Percentiles rank a stretch among this genome's conserved stretches.
These are phyloP conservation scores for Rhynchosporium agropyri DNA, from an alignment of 2,329 filamentous ascomycete species.

Conservation along the genomic window DNA sequence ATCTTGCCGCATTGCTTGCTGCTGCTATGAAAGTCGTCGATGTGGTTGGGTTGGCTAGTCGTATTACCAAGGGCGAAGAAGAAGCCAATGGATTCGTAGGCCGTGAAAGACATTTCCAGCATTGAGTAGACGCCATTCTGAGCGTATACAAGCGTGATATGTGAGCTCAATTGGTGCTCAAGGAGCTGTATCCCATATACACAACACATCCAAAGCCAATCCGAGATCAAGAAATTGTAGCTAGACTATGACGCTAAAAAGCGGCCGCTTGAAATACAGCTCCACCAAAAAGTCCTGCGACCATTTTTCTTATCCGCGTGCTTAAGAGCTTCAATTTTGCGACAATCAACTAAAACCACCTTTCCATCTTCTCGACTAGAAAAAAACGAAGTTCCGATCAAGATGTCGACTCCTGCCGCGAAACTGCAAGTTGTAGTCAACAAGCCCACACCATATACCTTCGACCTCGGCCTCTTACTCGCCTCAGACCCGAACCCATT, in stretches of 20 bases:
- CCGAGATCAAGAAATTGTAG: conserved; percentile 14
- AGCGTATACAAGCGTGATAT: not conserved
- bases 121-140: conserved; percentile 58
- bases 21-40: conserved; percentile 5
- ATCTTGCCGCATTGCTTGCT: conserved; percentile 25
- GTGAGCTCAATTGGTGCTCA: conserved; percentile 16
- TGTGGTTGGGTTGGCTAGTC: conserved; percentile 40
- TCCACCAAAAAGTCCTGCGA: conserved; percentile 14
- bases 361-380: not conserved
- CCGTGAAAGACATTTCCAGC: conserved; percentile 61
- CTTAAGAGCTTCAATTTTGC: not conserved
- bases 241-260: conserved; percentile 12
- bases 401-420: conserved; percentile 26
- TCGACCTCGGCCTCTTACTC: conserved; percentile 86
- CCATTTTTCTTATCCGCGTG: conserved; percentile 11
- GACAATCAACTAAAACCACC: not conserved
- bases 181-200: not conserved
- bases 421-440: conserved; percentile 65
- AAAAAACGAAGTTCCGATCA: conserved; percentile 10
- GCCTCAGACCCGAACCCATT: conserved; percentile 87
- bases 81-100: conserved; percentile 48
- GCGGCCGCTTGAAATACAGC: conserved; percentile 17
- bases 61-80: conserved; percentile 40
- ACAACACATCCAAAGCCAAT: not conserved
- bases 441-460: conserved; percentile 88